phyloP scores from a whole-genome alignment of 1,139 yeast species.

The Yamadazyma spencermartinsiae region DNA sequence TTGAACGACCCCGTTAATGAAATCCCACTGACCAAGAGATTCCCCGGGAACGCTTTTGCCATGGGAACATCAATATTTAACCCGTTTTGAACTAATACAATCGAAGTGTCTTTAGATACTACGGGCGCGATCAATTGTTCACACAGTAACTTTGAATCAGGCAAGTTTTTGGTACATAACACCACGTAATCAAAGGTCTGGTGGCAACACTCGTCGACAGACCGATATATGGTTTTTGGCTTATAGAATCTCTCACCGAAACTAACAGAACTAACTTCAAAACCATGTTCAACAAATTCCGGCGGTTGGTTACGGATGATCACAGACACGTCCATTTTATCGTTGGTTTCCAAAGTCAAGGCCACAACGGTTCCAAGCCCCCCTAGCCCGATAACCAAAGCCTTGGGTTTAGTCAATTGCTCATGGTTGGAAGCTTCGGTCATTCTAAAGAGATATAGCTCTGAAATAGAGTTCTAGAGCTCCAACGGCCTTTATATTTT shows the following conservation, averaged over 20 bases:
- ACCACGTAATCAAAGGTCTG: conserved; percentile 59
- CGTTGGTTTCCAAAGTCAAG: conserved; percentile 48
- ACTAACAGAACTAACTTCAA: conserved; percentile 57
- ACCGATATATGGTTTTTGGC: conserved; percentile 47
- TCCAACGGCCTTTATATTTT: too few species aligned
- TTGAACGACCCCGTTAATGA: conserved; percentile 68
- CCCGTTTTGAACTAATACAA: conserved; percentile 74
- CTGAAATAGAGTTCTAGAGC: too few species aligned
- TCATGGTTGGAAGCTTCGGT: neutral
- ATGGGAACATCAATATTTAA: conserved; percentile 68
- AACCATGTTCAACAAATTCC: conserved; percentile 51
- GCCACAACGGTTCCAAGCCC: conserved; percentile 76
- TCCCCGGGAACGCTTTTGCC: conserved; percentile 55
- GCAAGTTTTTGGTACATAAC: conserved; percentile 71
- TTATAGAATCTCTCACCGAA: conserved; percentile 60
- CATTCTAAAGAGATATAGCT: too few species aligned
- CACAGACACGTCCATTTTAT: conserved; percentile 54
- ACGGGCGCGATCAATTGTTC: conserved; percentile 63
- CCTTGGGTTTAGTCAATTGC: conserved; percentile 27
- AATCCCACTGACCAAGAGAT: conserved; percentile 65
- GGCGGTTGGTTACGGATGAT: conserved; percentile 71
- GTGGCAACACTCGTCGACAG: conserved; percentile 40
- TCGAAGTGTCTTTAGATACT: conserved; percentile 48
- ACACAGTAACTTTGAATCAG: conserved; percentile 56
- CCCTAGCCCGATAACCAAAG: conserved; percentile 44